Evolutionary conservation across 352 stramenopile species (phyloP), one percentile per base, ranked within the genome.

Genomic region (Peronospora belbahrii): DNA sequence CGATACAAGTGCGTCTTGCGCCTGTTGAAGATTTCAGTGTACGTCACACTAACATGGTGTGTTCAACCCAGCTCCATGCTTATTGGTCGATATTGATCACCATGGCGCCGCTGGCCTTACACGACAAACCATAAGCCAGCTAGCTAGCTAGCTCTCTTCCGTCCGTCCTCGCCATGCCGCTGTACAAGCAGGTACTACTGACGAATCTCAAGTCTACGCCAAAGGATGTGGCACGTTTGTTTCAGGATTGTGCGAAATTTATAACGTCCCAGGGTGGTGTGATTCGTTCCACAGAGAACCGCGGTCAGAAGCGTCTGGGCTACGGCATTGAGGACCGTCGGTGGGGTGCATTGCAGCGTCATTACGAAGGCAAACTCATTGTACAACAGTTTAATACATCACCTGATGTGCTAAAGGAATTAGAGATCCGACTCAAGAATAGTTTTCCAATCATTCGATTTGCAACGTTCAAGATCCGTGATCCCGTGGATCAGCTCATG

Each of bases 141-240:
- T n/a, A n/a, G n/a, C n/a, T n/a, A n/a, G n/a, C n/a, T n/a, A n/a
- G n/a, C n/a, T n/a, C n/a, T n/a, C n/a, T n/a, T n/a, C n/a, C n/a
- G n/a, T 14, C 4, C 17, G 10, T 0, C 1, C 34, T 24, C 19
- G 6, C 3, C 3, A 93, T 93, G 81, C 78, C 80, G 65, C 74
- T 93, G 34, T 93, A 93, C 67, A 93, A 93, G 77, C 81, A 93
- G 51, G 81, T 93, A 62, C 70, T 90, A 42, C 53, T 93, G 42
- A 90, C 81, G 31, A 93, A 89, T 67, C 71, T 89, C 59, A 93
- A 93, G 76, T 81, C 78, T 27, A 71, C 81, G 59, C 81, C 81
- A 19, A 84, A 84, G 52, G 78, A 93, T 23, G 78, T 88, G 48
- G 78, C 81, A 42, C 65, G 77, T 46, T 67, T 88, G 36, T 93